These are phyloP conservation scores for Mrakia frigida DNA, from an alignment of 768 basidiomycete species.

Conservation along the genomic window DNA sequence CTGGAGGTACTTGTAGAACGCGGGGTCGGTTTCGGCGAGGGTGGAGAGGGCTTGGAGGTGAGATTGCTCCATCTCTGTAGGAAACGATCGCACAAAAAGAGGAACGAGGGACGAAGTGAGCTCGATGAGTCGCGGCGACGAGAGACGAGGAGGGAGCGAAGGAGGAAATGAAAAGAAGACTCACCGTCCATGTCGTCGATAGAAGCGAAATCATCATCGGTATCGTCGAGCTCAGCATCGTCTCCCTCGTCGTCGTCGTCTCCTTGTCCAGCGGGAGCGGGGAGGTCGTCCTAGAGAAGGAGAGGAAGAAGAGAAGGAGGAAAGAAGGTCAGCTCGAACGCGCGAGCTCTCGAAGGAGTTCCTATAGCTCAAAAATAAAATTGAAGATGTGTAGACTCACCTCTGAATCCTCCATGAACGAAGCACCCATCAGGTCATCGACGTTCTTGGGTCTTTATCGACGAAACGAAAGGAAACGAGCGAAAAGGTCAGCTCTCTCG, in stretches of 20 bases:
- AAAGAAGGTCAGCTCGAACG: constrained; percentile 35
- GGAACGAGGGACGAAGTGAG: background rate
- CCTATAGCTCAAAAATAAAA: background rate
- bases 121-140: background rate
- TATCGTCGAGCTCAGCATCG: constrained; percentile 42
- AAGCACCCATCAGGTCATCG: constrained; percentile 67
- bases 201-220: constrained; percentile 63
- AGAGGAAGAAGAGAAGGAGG: background rate
- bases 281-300: constrained; percentile 20
- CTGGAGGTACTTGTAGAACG: constrained; percentile 95
- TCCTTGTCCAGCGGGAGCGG: constrained; percentile 23
- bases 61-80: constrained; percentile 60
- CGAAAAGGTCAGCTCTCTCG: constrained; percentile 3
- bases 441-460: constrained; percentile 49
- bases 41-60: constrained; percentile 80
- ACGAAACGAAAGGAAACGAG: background rate
- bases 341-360: background rate
- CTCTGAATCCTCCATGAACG: constrained; percentile 63
- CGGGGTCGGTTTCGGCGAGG: constrained; percentile 93
- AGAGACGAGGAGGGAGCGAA: background rate
- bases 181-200: constrained; percentile 71
- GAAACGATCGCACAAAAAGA: constrained; percentile 17
- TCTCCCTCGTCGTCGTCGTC: constrained; percentile 40
- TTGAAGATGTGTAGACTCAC: constrained; percentile 42
- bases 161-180: background rate